Percentiles rank a stretch among this genome's conserved stretches.
These are phyloP conservation scores for Tricholoma saponaceum DNA, from an alignment of 768 basidiomycete genomes.

Conservation along the genomic window DNA sequence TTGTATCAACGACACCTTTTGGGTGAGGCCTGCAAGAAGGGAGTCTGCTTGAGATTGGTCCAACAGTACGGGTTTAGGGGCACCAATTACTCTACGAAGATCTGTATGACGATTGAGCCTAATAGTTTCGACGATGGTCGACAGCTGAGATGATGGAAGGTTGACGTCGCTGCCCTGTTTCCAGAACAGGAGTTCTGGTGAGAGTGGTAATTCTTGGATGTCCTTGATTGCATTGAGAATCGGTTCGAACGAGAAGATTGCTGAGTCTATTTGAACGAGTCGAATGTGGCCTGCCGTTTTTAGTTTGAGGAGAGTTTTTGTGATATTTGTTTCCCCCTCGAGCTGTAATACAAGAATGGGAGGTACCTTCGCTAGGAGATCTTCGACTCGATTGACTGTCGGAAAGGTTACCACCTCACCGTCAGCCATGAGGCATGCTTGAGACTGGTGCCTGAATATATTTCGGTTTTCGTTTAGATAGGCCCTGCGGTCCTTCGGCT, in stretches of 20 bases:
- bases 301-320: constrained; percentile 35
- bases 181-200: constrained; percentile 54
- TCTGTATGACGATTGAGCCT: constrained; percentile 31
- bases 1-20: constrained; percentile 59
- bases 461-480: constrained; percentile 34
- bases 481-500: constrained; percentile 31
- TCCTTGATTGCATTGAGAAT: constrained; percentile 54
- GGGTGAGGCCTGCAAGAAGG: constrained; percentile 50
- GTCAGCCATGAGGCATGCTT: constrained; percentile 49
- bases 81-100: constrained; percentile 33
- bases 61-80: constrained; percentile 38
- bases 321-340: constrained; percentile 35
- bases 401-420: constrained; percentile 48
- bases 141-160: constrained; percentile 3
- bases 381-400: constrained; percentile 50
- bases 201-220: constrained; percentile 40
- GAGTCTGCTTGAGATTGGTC: constrained; percentile 48
- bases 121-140: constrained; percentile 21
- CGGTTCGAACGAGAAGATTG: constrained; percentile 60
- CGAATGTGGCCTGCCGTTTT: constrained; percentile 27
- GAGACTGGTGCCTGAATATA: constrained; percentile 49
- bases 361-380: constrained; percentile 39
- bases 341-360: constrained; percentile 54
- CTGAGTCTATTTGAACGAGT: constrained; percentile 53
- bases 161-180: constrained; percentile 19